Evolutionary conservation across 805 yeast genomes (phyloP).

Genomic region (Wickerhamomyces rabaulensis): DNA sequence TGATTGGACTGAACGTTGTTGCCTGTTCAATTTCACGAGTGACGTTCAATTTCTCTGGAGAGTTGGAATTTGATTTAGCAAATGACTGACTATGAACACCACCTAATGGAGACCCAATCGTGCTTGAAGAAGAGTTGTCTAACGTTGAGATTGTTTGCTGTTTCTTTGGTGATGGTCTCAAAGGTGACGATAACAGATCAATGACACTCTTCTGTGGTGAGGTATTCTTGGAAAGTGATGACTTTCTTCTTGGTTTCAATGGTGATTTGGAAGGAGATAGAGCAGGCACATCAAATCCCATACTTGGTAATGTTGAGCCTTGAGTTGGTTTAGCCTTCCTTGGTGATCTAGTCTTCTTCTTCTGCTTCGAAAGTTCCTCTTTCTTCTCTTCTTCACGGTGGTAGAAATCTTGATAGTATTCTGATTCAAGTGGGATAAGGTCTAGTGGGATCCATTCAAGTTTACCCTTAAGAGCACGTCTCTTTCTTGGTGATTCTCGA

Average conservation of each 20-base stretch:
- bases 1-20: neutral
- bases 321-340: neutral
- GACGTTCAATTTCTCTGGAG: neutral
- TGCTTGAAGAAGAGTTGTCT: neutral
- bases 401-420: neutral
- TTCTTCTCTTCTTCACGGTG: neutral
- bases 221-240: neutral
- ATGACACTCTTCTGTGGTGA: neutral
- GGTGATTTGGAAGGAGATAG: neutral
- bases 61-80: neutral
- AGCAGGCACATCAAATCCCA: neutral
- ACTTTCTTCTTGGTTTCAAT: constrained; percentile 5
- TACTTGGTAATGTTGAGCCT: neutral
- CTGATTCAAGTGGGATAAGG: neutral
- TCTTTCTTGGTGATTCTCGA: constrained; percentile 4
- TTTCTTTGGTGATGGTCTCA: neutral
- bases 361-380: neutral
- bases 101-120: neutral
- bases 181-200: neutral
- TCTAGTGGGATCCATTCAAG: constrained; percentile 6
- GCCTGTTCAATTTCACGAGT: neutral
- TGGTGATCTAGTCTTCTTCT: neutral
- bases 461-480: constrained; percentile 5
- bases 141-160: neutral
- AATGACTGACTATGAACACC: neutral